A percentile compares a stretch with the other conserved stretches of the same genome.
These are phyloP conservation scores for Antrodiella citrinella DNA, from an alignment of 768 basidiomycete genomes.

Conservation along the genomic window DNA sequence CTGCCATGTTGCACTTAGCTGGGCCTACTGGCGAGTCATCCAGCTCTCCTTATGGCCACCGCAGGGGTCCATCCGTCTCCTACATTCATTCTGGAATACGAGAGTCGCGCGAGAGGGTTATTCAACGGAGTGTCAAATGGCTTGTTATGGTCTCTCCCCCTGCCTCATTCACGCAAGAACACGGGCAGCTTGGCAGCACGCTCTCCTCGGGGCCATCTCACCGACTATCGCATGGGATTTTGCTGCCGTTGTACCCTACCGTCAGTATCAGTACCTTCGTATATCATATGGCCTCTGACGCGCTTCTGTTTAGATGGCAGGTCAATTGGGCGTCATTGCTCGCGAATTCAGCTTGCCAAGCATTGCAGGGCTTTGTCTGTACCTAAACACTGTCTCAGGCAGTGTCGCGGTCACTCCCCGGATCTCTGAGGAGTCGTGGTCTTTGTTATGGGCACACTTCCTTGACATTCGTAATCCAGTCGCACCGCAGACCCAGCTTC, in stretches of 20 bases:
- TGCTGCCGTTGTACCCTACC: constrained; percentile 71
- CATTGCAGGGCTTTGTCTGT: constrained; percentile 70
- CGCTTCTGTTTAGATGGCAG: constrained; percentile 47
- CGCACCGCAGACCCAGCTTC: constrained; percentile 30
- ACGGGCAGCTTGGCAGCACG: constrained; percentile 50
- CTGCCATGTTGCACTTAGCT: constrained; percentile 5
- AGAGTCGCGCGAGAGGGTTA: constrained; percentile 17
- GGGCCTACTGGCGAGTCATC: constrained; percentile 9
- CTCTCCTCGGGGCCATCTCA: constrained; percentile 49
- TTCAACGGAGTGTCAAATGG: constrained; percentile 30
- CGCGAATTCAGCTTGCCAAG: constrained; percentile 79
- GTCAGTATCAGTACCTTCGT: constrained; percentile 29
- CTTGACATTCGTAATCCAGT: constrained; percentile 34
- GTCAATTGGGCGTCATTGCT: constrained; percentile 70
- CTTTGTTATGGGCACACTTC: constrained; percentile 57
- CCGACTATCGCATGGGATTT: constrained; percentile 56
- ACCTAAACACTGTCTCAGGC: constrained; percentile 54
- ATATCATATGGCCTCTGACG: background rate
- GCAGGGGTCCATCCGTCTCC: constrained; percentile 14
- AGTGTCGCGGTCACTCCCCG: constrained; percentile 55
- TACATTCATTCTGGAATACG: constrained; percentile 36
- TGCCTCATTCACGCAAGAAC: constrained; percentile 45
- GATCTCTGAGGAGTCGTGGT: constrained; percentile 75
- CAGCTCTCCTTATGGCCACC: constrained; percentile 8
- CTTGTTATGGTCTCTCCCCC: constrained; percentile 67